A percentile compares a stretch with the other conserved stretches of the same genome.
These are phyloP conservation scores for Cladosporium oxysporum DNA, from an alignment of 2,329 filamentous ascomycete genomes.

Conservation along the genomic window DNA sequence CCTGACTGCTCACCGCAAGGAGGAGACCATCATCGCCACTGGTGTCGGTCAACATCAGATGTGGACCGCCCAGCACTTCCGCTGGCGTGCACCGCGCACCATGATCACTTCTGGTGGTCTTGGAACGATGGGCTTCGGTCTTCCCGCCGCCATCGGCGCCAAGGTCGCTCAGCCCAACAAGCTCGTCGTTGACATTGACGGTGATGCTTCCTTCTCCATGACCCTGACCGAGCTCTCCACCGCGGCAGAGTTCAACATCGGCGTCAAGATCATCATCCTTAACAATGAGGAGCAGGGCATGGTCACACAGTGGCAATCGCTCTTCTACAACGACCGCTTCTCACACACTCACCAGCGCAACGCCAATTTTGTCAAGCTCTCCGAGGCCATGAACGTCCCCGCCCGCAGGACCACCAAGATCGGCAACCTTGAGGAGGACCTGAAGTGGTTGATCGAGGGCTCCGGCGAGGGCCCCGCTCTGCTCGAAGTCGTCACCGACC, in stretches of 20 bases:
- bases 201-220: conserved; percentile 99
- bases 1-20: conserved; percentile 75
- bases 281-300: conserved; percentile 99
- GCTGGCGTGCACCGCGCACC: conserved; percentile 85
- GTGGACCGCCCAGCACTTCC: conserved; percentile 97
- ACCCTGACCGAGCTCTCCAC: conserved; percentile 93
- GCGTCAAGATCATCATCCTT: conserved; percentile 88
- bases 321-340: conserved; percentile 94
- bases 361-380: conserved; percentile 92
- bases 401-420: conserved; percentile 71
- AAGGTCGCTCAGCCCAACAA: conserved; percentile 83
- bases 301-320: conserved; percentile 97
- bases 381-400: conserved; percentile 87
- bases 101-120: conserved; percentile 97
- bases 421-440: conserved; percentile 71
- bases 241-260: conserved; percentile 93
- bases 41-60: conserved; percentile 98
- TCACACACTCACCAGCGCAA: conserved; percentile 92
- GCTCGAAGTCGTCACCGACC: conserved; percentile 87
- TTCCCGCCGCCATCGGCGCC: conserved; percentile 91
- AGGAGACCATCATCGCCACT: conserved; percentile 84
- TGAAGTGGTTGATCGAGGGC: conserved; percentile 81
- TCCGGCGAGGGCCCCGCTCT: conserved; percentile 82
- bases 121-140: conserved; percentile 92
- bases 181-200: conserved; percentile 93